Evolutionary conservation across 495 filamentous ascomycete genomes (phyloP).

Genomic region (Podospora pseudoanserina): DNA sequence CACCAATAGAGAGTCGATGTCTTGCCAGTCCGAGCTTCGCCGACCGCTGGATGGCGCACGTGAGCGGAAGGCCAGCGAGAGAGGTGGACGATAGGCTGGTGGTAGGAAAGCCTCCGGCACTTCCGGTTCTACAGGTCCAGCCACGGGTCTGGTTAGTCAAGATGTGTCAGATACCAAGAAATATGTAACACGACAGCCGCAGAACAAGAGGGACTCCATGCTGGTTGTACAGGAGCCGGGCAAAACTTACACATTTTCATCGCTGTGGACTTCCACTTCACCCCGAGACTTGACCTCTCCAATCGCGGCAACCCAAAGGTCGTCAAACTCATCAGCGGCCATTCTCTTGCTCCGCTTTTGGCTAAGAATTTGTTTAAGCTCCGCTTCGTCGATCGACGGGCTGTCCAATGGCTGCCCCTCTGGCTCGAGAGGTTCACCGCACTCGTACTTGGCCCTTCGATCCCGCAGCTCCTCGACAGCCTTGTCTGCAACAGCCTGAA

Average conservation of each 20-base stretch:
- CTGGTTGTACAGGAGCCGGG: neutral
- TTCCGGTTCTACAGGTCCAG: conserved; percentile 65
- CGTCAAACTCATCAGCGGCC: conserved; percentile 84
- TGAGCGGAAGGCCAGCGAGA: conserved; percentile 82
- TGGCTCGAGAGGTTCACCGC: conserved; percentile 66
- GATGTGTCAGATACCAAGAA: conserved; percentile 34
- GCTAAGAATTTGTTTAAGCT: conserved; percentile 69
- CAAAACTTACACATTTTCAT: conserved; percentile 58
- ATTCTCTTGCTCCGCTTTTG: conserved; percentile 73
- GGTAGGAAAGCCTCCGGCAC: conserved; percentile 56
- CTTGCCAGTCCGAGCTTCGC: conserved; percentile 86
- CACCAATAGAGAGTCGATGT: conserved; percentile 90
- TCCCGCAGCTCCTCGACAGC: conserved; percentile 86
- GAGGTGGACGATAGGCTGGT: conserved; percentile 63
- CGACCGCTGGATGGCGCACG: conserved; percentile 83
- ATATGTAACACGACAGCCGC: conserved; percentile 5
- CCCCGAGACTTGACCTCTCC: conserved; percentile 80
- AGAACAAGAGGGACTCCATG: neutral
- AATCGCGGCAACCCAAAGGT: conserved; percentile 82
- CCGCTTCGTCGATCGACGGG: conserved; percentile 67
- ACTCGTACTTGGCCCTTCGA: conserved; percentile 83
- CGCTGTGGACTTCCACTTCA: conserved; percentile 64
- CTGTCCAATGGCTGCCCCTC: conserved; percentile 55
- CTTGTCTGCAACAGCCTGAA: conserved; percentile 81
- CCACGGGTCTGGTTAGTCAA: conserved; percentile 74